Evolutionary conservation across 2,329 filamentous ascomycete genomes (phyloP).

Genomic region (Furcasterigmium sp.): DNA sequence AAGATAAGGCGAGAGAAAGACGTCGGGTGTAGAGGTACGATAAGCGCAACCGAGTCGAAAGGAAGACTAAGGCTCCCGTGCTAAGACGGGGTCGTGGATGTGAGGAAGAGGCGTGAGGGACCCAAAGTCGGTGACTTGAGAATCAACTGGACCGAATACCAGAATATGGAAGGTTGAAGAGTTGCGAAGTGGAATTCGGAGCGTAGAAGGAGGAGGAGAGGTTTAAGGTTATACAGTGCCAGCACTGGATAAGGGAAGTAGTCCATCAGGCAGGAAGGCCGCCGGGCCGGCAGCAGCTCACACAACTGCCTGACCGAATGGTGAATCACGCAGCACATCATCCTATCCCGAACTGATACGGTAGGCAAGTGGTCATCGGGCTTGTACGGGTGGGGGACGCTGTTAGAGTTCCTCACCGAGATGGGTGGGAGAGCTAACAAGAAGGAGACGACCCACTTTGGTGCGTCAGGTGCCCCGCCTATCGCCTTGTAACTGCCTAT

Average conservation of each 20-base stretch:
- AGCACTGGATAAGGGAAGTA: constrained; percentile 1
- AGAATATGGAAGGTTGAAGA: neutral
- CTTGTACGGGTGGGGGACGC: neutral
- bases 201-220: neutral
- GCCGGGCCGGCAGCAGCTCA: neutral
- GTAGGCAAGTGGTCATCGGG: neutral
- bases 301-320: constrained; percentile 1
- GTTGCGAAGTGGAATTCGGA: neutral
- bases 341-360: neutral
- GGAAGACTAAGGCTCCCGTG: no score
- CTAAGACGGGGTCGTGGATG: no score
- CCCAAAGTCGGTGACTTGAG: neutral
- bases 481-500: neutral
- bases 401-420: neutral
- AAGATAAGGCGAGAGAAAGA: neutral
- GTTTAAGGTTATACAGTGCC: constrained; percentile 4
- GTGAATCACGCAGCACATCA: constrained; percentile 3
- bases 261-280: neutral
- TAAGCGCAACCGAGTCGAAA: neutral
- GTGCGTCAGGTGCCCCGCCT: neutral
- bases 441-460: neutral
- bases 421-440: neutral
- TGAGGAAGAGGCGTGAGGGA: no score
- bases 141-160: neutral
- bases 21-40: neutral